Conservation (phyloP, 2,329 filamentous ascomycete species). For the Aspergillus novofumigatus region DNA sequence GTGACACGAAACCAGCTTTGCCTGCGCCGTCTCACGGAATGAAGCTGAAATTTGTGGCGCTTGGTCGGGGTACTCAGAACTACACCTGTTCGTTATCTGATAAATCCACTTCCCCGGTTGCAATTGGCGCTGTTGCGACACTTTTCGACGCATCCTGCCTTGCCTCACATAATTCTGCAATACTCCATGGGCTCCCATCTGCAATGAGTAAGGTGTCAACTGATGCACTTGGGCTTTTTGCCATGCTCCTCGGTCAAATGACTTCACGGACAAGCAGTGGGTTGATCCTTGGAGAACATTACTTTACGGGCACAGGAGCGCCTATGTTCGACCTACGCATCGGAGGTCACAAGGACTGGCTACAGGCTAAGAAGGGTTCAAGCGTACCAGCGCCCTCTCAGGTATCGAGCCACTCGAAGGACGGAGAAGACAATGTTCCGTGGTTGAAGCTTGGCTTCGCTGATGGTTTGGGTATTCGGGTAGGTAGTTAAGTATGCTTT, state of each 20-base stretch:
- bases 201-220: slow-evolving; percentile 17
- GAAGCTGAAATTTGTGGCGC: slow-evolving; percentile 41
- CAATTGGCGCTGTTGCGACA: slow-evolving; percentile 44
- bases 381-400: slow-evolving; percentile 24
- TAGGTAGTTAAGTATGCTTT: slow-evolving; percentile 13
- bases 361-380: slow-evolving; percentile 23
- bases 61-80: slow-evolving; percentile 50
- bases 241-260: slow-evolving; percentile 14
- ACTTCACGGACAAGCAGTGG: slow-evolving; percentile 10
- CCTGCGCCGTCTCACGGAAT: slow-evolving; percentile 25
- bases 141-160: slow-evolving; percentile 44
- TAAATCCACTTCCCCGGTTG: slow-evolving; percentile 26
- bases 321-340: slow-evolving; percentile 32
- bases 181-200: slow-evolving; percentile 27
- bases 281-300: slow-evolving; percentile 35
- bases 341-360: slow-evolving; percentile 22
- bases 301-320: slow-evolving; percentile 24
- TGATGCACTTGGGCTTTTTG: slow-evolving; percentile 26
- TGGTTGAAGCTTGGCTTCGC: slow-evolving; percentile 32
- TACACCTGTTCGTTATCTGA: slow-evolving; percentile 41
- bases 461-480: slow-evolving; percentile 26
- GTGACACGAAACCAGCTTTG: slow-evolving; percentile 20
- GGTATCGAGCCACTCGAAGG: background rate
- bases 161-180: slow-evolving; percentile 20
- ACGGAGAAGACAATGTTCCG: slow-evolving; percentile 20